A percentile compares a stretch with the other conserved stretches of the same genome.
Evolutionary conservation across 1,284 basidiomycete genomes (phyloP).

Genomic region (Apiotrichum laibachii): DNA sequence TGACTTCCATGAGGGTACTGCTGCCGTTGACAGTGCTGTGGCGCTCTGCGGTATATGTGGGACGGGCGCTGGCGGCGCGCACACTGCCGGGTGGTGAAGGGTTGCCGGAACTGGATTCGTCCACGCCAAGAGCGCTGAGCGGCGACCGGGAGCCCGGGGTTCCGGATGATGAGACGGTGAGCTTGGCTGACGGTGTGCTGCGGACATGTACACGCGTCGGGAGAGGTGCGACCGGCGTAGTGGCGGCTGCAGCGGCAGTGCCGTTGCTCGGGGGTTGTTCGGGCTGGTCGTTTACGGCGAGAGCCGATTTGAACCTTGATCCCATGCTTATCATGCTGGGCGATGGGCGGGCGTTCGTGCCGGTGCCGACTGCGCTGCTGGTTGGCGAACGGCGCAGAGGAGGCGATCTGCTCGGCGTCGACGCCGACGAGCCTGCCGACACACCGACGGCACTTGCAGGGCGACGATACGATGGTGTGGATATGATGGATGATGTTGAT

Average conservation of each 20-base stretch:
- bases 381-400: constrained; percentile 1
- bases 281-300: background rate
- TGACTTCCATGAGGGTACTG: constrained; percentile 12
- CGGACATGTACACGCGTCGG: constrained; percentile 3
- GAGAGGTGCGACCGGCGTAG: background rate
- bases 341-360: background rate
- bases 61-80: background rate
- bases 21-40: background rate
- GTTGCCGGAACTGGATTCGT: background rate
- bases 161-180: background rate
- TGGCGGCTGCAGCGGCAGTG: background rate
- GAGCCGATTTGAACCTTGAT: background rate
- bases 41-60: background rate
- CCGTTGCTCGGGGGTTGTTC: background rate
- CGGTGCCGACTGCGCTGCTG: background rate
- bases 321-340: constrained; percentile 1
- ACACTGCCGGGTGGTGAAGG: background rate
- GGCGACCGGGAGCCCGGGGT: background rate
- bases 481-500: background rate
- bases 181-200: background rate
- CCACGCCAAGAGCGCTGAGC: background rate
- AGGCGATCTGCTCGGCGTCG: background rate
- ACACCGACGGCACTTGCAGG: background rate
- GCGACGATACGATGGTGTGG: background rate
- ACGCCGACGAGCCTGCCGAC: background rate